phyloP scores from a whole-genome alignment of 1,284 basidiomycete genomes.

The Ustilago trichophora region DNA sequence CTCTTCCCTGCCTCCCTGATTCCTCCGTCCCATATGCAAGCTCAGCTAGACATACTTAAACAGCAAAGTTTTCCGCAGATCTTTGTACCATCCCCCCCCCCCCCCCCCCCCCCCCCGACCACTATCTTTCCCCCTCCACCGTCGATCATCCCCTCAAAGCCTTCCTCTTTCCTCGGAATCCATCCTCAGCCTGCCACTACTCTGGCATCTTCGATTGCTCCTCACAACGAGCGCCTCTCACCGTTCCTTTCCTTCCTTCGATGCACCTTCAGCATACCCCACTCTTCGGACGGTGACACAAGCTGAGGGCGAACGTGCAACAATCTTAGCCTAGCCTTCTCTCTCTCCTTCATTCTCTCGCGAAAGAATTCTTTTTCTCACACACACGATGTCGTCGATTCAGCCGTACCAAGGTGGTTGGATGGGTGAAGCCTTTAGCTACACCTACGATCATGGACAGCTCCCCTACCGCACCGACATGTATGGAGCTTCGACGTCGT shows the following conservation, averaged over 20 bases:
- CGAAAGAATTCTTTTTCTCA: too few species aligned
- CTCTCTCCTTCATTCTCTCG: too few species aligned
- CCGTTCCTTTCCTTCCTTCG: background rate
- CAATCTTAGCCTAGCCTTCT: too few species aligned
- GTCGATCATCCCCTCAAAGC: background rate
- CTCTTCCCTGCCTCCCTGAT: background rate
- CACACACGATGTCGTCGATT: slow-evolving; percentile 2
- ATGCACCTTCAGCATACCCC: background rate
- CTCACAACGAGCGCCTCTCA: background rate
- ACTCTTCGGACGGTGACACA: background rate
- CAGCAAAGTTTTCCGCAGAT: background rate
- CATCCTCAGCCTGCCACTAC: background rate
- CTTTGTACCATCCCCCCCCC: too few species aligned
- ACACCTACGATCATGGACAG: slow-evolving; percentile 3
- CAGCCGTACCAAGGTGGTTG: slow-evolving; percentile 1
- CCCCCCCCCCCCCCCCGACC: too few species aligned
- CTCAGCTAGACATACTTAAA: slow-evolving; percentile 6
- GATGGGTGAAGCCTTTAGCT: slow-evolving; percentile 3
- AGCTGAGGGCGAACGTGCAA: background rate
- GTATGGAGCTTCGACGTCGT: slow-evolving; percentile 2
- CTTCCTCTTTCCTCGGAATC: background rate
- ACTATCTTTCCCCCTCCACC: background rate
- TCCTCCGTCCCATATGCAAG: too few species aligned
- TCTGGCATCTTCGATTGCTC: background rate
- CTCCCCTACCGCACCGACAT: background rate